Percentiles rank a stretch among this genome's conserved stretches.
Evolutionary conservation across 2,329 filamentous ascomycete species (phyloP).

Genomic region (Sporothrix luriei): DNA sequence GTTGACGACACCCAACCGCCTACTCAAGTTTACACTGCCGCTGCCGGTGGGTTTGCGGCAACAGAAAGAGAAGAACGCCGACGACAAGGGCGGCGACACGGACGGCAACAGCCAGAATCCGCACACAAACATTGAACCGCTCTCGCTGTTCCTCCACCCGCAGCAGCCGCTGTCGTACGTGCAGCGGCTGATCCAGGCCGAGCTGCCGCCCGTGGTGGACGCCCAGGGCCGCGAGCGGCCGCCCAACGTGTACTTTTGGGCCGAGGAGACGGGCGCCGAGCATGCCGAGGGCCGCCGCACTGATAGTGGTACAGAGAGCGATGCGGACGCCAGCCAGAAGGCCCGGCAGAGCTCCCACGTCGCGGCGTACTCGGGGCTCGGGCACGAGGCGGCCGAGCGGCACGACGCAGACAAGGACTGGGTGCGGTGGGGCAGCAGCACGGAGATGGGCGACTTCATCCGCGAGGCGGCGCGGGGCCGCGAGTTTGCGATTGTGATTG

Average conservation of each 20-base stretch:
- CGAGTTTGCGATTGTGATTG: constrained; percentile 82
- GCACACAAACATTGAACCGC: constrained; percentile 65
- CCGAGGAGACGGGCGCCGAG: constrained; percentile 63
- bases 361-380: constrained; percentile 71
- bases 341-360: constrained; percentile 48
- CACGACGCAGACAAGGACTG: constrained; percentile 60
- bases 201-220: constrained; percentile 70
- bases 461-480: constrained; percentile 81
- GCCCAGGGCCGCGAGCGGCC: constrained; percentile 65
- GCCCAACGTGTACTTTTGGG: constrained; percentile 76
- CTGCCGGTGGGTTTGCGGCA: constrained; percentile 55
- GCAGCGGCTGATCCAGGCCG: constrained; percentile 84
- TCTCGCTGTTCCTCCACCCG: constrained; percentile 83
- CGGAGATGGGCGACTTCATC: constrained; percentile 93
- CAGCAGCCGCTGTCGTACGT: constrained; percentile 91
- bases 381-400: constrained; percentile 57
- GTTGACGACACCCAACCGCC: constrained; percentile 75
- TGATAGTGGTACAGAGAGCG: background rate
- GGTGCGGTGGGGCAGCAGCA: constrained; percentile 85
- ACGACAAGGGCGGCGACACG: background rate
- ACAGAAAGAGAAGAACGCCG: constrained; percentile 41
- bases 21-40: constrained; percentile 79
- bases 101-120: constrained; percentile 39
- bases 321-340: background rate
- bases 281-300: constrained; percentile 47